Evolutionary conservation across 768 basidiomycete genomes (phyloP).

Genomic region (Boletales sp.): DNA sequence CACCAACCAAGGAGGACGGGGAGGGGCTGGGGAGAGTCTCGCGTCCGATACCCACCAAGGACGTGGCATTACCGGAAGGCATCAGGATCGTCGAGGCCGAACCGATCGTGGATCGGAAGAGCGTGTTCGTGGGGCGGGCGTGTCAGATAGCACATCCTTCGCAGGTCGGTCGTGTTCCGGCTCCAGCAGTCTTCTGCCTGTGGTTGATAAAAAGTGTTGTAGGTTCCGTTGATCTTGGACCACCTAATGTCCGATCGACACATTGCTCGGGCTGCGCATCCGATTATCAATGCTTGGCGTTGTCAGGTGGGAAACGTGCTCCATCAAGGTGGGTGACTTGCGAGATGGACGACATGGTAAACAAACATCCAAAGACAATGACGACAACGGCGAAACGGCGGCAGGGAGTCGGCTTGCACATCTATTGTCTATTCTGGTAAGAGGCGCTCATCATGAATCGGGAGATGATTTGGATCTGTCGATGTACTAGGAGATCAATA

Average conservation of each 20-base stretch:
- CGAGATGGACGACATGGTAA: too few species aligned
- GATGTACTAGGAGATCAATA: constrained; percentile 58
- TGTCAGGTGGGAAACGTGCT: constrained; percentile 63
- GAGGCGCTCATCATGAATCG: constrained; percentile 13
- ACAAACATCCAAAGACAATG: constrained; percentile 70
- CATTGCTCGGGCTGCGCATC: constrained; percentile 73
- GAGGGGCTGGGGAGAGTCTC: constrained; percentile 2
- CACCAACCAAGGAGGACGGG: constrained; percentile 2
- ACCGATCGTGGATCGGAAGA: constrained; percentile 83
- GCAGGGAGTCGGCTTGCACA: constrained; percentile 91
- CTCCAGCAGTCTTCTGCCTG: background rate
- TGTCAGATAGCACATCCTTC: constrained; percentile 75
- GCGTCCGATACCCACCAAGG: constrained; percentile 2
- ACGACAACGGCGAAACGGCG: constrained; percentile 92
- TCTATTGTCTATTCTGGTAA: constrained; percentile 81
- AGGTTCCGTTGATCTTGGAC: constrained; percentile 69
- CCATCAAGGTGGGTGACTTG: constrained; percentile 66
- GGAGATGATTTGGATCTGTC: background rate
- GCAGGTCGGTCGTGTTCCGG: constrained; percentile 45
- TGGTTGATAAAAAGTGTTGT: background rate
- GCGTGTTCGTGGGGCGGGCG: constrained; percentile 81
- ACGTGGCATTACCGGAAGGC: constrained; percentile 47
- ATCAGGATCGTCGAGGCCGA: constrained; percentile 70
- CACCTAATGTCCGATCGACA: constrained; percentile 68
- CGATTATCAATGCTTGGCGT: constrained; percentile 80